Base-by-base conservation (phyloP, 495 filamentous ascomycete genomes). In the Choiromyces venosus region DNA sequence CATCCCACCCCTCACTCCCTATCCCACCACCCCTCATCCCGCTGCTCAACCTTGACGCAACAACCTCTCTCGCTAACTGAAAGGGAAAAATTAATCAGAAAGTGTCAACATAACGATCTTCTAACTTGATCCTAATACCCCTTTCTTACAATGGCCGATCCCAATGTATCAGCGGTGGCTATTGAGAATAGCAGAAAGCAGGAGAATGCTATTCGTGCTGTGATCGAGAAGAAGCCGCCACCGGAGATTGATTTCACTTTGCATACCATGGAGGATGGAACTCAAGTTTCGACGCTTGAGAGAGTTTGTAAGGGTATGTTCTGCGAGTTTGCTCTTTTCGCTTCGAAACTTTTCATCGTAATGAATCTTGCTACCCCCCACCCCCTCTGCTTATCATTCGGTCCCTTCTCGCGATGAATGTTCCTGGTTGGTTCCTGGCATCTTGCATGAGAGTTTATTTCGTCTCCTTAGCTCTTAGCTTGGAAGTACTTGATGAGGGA, bases 191-290 rank as follows among this genome's bases (percentile, higher is more conserved):
- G 72, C 46, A 75, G 76, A 67, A 81, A 89, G 82, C 86, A 89
- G 77, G 87, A 90, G 80, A 90, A 90, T 86, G 86, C 88, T 71
- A 87, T 90, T 73, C 91, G 91, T 80, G 95, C 94, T 69, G 90
- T 99, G 82, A 88, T 87, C 80, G 87, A 98, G 75, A 99, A 97
- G 88, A 93, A 90, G 84, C 93, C 94, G 66, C 88, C 93, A 66
- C 95, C 95, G 40, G 95, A 99, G 86, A 97, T 99, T 82, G 95
- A 99, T 84, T 98, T 98, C 82, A 93, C 93, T 67, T 88, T 99
- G 78, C 95, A 99, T 83, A 93, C 90, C 65, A 97, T 98, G 94
- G 95, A 99, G 84, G 95, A 99, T 87, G 93, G 92, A 78, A 88
- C 88, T 37, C 90, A 97, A 83, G 95, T 99, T 82, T 98, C 90